Conservation (phyloP, 2,329 filamentous ascomycete species). For the Fusarium pseudoanthophilum region DNA sequence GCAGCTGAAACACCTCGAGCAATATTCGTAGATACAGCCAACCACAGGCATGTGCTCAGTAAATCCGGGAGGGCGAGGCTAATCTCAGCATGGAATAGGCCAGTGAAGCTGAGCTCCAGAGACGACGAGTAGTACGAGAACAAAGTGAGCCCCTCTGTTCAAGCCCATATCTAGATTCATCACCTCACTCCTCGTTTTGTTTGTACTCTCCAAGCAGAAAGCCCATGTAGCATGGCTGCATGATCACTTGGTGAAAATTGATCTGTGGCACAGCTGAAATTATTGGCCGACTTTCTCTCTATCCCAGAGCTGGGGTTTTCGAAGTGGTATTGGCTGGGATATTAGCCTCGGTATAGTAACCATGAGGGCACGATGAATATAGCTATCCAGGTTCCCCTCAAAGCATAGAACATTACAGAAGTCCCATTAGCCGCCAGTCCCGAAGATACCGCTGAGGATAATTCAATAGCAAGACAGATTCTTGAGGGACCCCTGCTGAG, state of each 20-base stretch:
- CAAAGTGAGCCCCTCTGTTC: too few relatives aligned
- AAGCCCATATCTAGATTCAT: background rate
- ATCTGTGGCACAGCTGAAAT: background rate
- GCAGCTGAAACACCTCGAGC: background rate
- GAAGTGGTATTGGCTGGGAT: background rate
- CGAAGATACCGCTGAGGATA: background rate
- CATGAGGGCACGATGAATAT: background rate
- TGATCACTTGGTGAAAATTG: rapidly evolving
- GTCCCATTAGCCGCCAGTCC: background rate
- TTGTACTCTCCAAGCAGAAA: rapidly evolving
- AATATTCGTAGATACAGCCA: background rate
- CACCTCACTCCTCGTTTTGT: background rate
- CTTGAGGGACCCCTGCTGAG: rapidly evolving
- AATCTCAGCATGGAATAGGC: too few relatives aligned
- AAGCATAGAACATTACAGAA: rapidly evolving
- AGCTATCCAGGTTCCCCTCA: too few relatives aligned
- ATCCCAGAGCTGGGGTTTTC: background rate
- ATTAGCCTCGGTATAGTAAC: background rate
- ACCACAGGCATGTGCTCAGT: too few relatives aligned
- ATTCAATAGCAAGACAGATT: too few relatives aligned
- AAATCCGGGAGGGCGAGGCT: too few relatives aligned
- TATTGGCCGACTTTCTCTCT: too few relatives aligned
- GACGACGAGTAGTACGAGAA: too few relatives aligned
- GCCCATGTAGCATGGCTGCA: too few relatives aligned
- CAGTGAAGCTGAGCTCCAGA: too few relatives aligned